A percentile compares a stretch with the other conserved stretches of the same genome.
phyloP scores from a whole-genome alignment of 2,329 filamentous ascomycete genomes.

The Epichloe sp. region DNA sequence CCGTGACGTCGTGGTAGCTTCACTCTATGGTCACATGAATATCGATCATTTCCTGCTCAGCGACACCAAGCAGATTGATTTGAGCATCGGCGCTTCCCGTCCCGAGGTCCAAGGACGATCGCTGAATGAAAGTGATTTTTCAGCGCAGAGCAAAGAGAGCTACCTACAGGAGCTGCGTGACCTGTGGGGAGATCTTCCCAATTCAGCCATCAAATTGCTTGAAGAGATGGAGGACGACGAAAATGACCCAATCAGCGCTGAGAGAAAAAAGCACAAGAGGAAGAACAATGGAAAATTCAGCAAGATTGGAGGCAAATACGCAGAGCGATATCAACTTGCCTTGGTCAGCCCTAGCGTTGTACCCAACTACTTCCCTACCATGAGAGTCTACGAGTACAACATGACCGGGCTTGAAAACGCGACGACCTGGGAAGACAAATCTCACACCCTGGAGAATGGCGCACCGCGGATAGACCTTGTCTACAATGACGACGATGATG shows the following conservation, averaged over 20 bases:
- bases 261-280: slow-evolving; percentile 22
- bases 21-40: slow-evolving; percentile 92
- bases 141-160: slow-evolving; percentile 45
- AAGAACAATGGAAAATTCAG: slow-evolving; percentile 39
- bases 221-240: slow-evolving; percentile 7
- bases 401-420: slow-evolving; percentile 58
- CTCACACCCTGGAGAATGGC: slow-evolving; percentile 4
- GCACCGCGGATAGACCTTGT: neutral
- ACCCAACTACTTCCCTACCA: slow-evolving; percentile 80
- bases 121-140: slow-evolving; percentile 39
- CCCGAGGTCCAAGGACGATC: neutral
- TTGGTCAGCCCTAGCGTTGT: slow-evolving; percentile 78
- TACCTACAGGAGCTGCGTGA: slow-evolving; percentile 70
- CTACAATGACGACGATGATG: slow-evolving; percentile 1
- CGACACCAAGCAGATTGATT: slow-evolving; percentile 64
- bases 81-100: slow-evolving; percentile 29
- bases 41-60: slow-evolving; percentile 94
- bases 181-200: slow-evolving; percentile 65
- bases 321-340: slow-evolving; percentile 72
- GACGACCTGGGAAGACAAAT: slow-evolving; percentile 30
- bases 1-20: slow-evolving; percentile 72
- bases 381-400: slow-evolving; percentile 93
- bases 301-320: slow-evolving; percentile 64
- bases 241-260: slow-evolving; percentile 7
- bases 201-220: slow-evolving; percentile 22